Evolutionary conservation across 768 basidiomycete species (phyloP).

Genomic region (Daedaleopsis nitida): DNA sequence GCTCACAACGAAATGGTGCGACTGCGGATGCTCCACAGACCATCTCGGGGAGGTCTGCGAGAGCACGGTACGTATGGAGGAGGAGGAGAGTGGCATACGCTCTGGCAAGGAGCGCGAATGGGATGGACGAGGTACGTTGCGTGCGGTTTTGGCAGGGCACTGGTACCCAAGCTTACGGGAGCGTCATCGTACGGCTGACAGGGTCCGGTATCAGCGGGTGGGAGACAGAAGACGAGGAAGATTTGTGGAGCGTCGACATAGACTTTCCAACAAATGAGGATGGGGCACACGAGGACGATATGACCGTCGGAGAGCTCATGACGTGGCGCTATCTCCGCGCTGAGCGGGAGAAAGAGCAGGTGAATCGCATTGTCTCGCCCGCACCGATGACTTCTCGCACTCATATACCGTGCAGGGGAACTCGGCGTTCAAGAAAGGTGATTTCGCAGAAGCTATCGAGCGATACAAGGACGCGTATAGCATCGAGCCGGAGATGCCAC

Average conservation of each 20-base stretch:
- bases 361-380: conserved; percentile 29
- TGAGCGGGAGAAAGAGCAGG: conserved; percentile 71
- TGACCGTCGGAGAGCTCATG: conserved; percentile 76
- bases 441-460: conserved; percentile 54
- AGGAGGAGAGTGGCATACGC: conserved; percentile 58
- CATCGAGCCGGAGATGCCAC: conserved; percentile 72
- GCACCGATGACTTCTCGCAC: not conserved
- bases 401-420: conserved; percentile 54
- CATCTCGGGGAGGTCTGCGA: conserved; percentile 79
- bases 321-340: conserved; percentile 73
- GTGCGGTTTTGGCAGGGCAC: not conserved
- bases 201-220: conserved; percentile 68
- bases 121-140: conserved; percentile 62
- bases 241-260: conserved; percentile 72
- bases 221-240: conserved; percentile 77
- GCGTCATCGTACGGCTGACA: conserved; percentile 11
- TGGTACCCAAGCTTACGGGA: not conserved
- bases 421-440: conserved; percentile 62
- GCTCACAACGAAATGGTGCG: conserved; percentile 75
- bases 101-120: conserved; percentile 73
- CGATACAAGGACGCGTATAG: conserved; percentile 61
- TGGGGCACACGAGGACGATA: conserved; percentile 41
- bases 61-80: conserved; percentile 68
- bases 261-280: conserved; percentile 43
- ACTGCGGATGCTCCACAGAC: conserved; percentile 80